Conservation (phyloP, 495 filamentous ascomycete species). For the Aspergillus conjunctus region DNA sequence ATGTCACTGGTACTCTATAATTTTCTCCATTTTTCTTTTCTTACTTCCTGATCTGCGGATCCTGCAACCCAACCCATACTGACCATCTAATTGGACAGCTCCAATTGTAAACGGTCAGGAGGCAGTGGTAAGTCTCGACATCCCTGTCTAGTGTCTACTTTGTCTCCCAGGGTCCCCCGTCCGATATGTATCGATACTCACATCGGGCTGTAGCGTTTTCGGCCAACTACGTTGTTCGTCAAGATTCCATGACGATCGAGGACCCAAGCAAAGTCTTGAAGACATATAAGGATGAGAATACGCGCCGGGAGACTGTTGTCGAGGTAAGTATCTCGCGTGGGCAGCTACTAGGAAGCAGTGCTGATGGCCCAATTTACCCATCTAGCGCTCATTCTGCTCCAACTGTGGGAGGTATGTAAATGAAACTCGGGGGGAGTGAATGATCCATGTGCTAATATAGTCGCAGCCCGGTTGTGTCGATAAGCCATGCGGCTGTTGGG, state of each 20-base stretch:
- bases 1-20: conserved; percentile 32
- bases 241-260: conserved; percentile 26
- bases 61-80: neutral
- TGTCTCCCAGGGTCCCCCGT: neutral
- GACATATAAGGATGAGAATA: conserved; percentile 25
- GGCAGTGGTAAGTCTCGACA: conserved; percentile 20
- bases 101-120: conserved; percentile 29
- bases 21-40: neutral
- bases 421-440: neutral
- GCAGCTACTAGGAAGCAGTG: neutral
- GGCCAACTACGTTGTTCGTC: conserved; percentile 28
- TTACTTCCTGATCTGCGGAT: no score
- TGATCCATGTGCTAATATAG: neutral
- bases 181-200: neutral
- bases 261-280: conserved; percentile 22
- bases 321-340: conserved; percentile 14
- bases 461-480: conserved; percentile 25
- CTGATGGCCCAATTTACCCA: conserved; percentile 5
- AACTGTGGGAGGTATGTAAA: conserved; percentile 33
- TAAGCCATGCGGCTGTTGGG: conserved; percentile 24
- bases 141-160: neutral
- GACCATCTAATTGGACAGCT: conserved; percentile 9
- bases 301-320: conserved; percentile 21
- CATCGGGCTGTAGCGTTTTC: conserved; percentile 26
- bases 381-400: conserved; percentile 34